Evolutionary conservation across 768 basidiomycete species (phyloP).

Genomic region (Termitomyces sp.): DNA sequence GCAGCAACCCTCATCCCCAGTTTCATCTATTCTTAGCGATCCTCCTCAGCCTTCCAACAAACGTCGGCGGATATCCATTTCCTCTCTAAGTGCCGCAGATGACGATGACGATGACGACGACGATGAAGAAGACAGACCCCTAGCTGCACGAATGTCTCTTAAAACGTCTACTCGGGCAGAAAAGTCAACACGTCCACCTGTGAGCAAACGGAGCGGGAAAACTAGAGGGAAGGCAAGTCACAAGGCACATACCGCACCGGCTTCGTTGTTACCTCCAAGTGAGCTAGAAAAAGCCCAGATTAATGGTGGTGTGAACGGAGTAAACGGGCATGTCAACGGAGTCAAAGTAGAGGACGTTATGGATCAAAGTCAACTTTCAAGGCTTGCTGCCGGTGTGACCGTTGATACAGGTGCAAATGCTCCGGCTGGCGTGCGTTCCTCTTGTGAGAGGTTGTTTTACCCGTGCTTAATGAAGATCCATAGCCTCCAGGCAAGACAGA

Average conservation of each 20-base stretch:
- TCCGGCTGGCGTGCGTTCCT: conserved; percentile 41
- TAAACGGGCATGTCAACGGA: conserved; percentile 41
- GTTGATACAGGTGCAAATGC: conserved; percentile 24
- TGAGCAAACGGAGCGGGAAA: conserved; percentile 25
- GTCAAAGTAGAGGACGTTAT: conserved; percentile 77
- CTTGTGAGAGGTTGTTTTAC: background rate
- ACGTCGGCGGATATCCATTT: conserved; percentile 48
- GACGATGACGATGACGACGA: conserved; percentile 43
- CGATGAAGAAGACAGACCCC: conserved; percentile 55
- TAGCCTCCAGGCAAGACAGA: conserved; percentile 59
- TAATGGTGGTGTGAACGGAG: conserved; percentile 38
- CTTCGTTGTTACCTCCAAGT: conserved; percentile 30
- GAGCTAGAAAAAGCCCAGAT: conserved; percentile 32
- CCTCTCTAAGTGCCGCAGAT: conserved; percentile 47
- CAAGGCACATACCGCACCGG: conserved; percentile 52
- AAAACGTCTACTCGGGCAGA: conserved; percentile 24
- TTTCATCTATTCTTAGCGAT: conserved; percentile 48
- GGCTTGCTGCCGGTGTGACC: conserved; percentile 77
- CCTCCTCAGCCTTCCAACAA: conserved; percentile 42
- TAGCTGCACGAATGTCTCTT: conserved; percentile 40
- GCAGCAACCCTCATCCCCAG: conserved; percentile 34
- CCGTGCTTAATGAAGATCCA: background rate
- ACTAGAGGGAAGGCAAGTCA: conserved; percentile 57
- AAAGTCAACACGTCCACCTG: conserved; percentile 22
- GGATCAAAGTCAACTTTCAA: conserved; percentile 70